Evolutionary conservation across 768 basidiomycete genomes (phyloP).

Genomic region (Paxillus involutus): DNA sequence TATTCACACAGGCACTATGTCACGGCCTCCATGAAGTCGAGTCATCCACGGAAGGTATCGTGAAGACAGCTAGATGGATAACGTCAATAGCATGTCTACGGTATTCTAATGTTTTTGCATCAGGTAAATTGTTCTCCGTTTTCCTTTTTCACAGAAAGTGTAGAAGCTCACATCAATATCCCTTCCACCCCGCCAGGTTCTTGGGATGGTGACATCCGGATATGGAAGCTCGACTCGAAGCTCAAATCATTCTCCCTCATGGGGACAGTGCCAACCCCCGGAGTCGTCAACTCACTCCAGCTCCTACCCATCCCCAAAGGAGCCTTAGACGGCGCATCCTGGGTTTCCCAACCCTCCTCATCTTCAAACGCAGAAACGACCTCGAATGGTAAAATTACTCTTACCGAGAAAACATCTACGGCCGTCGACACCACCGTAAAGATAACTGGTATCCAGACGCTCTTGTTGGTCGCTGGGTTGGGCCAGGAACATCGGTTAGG

Average conservation of each 20-base stretch:
- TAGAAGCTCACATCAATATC: neutral
- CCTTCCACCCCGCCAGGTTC: conserved; percentile 63
- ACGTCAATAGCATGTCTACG: conserved; percentile 78
- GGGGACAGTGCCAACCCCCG: conserved; percentile 63
- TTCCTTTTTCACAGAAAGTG: neutral
- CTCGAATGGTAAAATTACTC: neutral
- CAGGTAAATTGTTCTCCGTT: conserved; percentile 52
- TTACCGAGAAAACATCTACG: conserved; percentile 9
- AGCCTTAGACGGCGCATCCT: conserved; percentile 43
- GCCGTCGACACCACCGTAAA: conserved; percentile 32
- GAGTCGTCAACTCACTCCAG: conserved; percentile 91
- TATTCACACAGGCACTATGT: conserved; percentile 82
- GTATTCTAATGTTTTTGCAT: conserved; percentile 89
- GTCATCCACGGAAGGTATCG: conserved; percentile 71
- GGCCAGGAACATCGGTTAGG: conserved; percentile 90
- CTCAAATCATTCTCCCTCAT: conserved; percentile 73
- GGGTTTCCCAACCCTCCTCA: conserved; percentile 22
- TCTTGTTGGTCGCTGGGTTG: conserved; percentile 74
- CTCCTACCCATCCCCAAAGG: conserved; percentile 55
- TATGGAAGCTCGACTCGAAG: conserved; percentile 88
- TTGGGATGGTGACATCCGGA: conserved; percentile 85
- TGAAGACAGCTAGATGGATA: conserved; percentile 88
- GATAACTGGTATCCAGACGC: conserved; percentile 28
- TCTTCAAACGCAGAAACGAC: neutral
- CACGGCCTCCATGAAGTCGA: conserved; percentile 79